Base-by-base conservation (phyloP, 192 early-diverging fungal species). In the Backusella psychrophila region DNA sequence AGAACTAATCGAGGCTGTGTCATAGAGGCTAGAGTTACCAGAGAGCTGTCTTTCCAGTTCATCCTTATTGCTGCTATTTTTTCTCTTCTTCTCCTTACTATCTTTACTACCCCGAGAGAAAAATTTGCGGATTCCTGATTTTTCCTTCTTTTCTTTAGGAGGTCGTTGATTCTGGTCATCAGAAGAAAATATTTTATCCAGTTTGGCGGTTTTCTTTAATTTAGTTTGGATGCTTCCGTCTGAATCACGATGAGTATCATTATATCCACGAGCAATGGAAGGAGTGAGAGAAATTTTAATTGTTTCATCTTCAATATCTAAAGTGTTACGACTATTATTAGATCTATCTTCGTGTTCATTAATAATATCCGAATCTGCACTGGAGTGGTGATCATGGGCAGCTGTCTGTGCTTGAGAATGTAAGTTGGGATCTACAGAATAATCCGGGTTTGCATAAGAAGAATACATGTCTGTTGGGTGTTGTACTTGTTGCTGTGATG, bases 211-310 rank as follows among this genome's bases (percentile, higher is more conserved):
- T 36, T 79, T 70, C 19, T 39, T 42, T 46, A 41, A n/a, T 68
- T 46, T 71, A 31, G 12, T 71, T 31, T 42, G 21, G 17, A 29
- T 71, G 41, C 41, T 71, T 31, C 26, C 42, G 42, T 71, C 36
- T 36, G 33, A 39, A 69, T 36, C 35, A 21, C 69, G 44, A 33
- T 75, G 35, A 35, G 53, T 42, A 41, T 71, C 53, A n/a, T 49
- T 17, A 38, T 71, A 49, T 41, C 75, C 74, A 38, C 82, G 83
- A 23, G 87, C 87, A 72, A 85, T 84, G 4, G 81, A 78, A 0
- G 87, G 87, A 14, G 87, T 88, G 15, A 88, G 76, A 3, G 87
- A 88, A 26, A 88, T 85, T 73, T 86, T 86, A 53, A 85, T 85
- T 0, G 86, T 85, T 70, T 87, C 86, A 36, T 77, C 74, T 26